Percentiles rank a stretch among this genome's conserved stretches.
phyloP scores from a whole-genome alignment of 176 grass and related monocot genomes.

The Oryza nivara region DNA sequence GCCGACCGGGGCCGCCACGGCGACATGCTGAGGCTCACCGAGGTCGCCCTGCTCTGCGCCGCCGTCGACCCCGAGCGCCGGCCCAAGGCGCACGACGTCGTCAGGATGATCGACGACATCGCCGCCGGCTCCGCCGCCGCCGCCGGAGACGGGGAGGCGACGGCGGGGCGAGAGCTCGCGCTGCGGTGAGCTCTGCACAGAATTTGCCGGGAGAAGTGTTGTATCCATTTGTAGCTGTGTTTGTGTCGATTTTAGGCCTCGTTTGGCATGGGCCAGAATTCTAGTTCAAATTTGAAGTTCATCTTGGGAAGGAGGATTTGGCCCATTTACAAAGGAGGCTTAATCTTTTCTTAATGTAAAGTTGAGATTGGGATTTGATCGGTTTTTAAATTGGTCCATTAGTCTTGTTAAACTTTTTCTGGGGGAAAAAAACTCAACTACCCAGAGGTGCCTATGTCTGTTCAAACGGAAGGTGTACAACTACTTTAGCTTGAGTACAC shows the following conservation, averaged over 20 bases:
- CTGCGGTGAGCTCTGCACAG: background rate
- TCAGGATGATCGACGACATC: slow-evolving; percentile 77
- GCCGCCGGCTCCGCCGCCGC: background rate
- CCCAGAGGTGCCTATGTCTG: too few relatives aligned
- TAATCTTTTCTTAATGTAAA: background rate
- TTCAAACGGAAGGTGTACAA: background rate
- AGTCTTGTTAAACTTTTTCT: too few relatives aligned
- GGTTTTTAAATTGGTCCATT: too few relatives aligned
- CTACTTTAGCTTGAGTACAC: background rate
- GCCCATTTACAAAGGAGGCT: too few relatives aligned
- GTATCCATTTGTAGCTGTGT: background rate
- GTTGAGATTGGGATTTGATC: background rate
- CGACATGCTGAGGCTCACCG: slow-evolving; percentile 83
- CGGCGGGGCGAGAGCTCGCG: slow-evolving; percentile 10
- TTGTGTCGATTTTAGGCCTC: background rate
- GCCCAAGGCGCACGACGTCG: slow-evolving; percentile 63
- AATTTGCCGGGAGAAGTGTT: background rate
- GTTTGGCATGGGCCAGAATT: background rate
- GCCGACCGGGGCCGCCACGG: slow-evolving; percentile 57
- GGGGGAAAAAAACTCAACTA: too few relatives aligned
- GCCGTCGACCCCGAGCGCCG: slow-evolving; percentile 63
- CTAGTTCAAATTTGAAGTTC: too few relatives aligned
- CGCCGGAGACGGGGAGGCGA: slow-evolving; percentile 19
- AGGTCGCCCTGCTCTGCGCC: slow-evolving; percentile 78
- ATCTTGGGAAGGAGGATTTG: too few relatives aligned